Base-by-base conservation (phyloP, 1,284 basidiomycete species). In the Malassezia dermatis region DNA sequence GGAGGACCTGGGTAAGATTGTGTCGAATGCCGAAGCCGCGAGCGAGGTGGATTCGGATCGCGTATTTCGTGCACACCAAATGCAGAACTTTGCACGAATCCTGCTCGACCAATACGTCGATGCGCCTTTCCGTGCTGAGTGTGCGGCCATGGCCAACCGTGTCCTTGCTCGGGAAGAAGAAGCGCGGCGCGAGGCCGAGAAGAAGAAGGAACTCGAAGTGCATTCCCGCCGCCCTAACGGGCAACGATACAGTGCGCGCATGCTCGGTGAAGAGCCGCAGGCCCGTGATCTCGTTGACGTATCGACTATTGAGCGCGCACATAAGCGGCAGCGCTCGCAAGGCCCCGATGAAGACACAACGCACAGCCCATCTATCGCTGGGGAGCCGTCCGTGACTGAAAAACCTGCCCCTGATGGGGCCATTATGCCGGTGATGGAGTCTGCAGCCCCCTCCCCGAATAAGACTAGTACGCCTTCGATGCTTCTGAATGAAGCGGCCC, bases 101-200 rank as follows among this genome's bases (percentile, higher is more conserved):
- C 85, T 89, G 77, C 81, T 94, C 52, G 84, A 88, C 65, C 76
- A 77, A 59, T 85, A 87, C 65, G 90, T 95, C 70, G 94, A 98
- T 72, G 81, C 82, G 0, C 80, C 82, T 44, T 87, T 95, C 75
- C 79, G 80, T 39, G 67, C 84, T 27, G 91, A 95, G 72, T 96
- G 91, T 73, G 85, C 86, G 73, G 80, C 86, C 53, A 93, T 93
- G 86, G 86, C 86, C 8, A 80, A 77, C 44, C 79, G 93, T 30
- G 86, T 91, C 76, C 76, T 81, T 58, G 82, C 84, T 73, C 77
- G 88, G 17, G 65, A 70, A 46, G 59, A 59, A 8, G 48, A 62
- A 30, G 50, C 51, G 1, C 26, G 27, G 11, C 49, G 55, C 21
- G 63, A 69, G 53, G 61, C 61, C 10, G 41, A 59, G 58, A 76